Conservation (phyloP, 257 asterid species). For the Cinchona pubescens region DNA sequence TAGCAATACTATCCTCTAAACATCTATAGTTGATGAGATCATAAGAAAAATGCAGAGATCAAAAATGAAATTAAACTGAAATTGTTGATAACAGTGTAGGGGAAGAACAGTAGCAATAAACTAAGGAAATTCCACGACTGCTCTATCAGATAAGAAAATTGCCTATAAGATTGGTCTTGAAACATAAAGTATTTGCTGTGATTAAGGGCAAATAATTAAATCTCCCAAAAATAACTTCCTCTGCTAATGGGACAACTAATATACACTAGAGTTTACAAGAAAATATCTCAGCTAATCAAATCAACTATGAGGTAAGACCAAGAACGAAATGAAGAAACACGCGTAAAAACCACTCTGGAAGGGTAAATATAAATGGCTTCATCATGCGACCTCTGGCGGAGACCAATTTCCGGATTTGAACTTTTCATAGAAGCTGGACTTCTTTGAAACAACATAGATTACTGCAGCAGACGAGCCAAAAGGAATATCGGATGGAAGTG, state of each 20-base stretch:
- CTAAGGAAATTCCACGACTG: not conserved
- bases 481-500: not conserved
- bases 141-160: too few relatives aligned
- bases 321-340: not conserved
- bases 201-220: not conserved
- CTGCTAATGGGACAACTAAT: not conserved
- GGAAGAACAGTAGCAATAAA: too few relatives aligned
- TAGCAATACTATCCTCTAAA: too few relatives aligned
- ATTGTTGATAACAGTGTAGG: too few relatives aligned
- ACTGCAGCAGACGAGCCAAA: slow-evolving; percentile 44
- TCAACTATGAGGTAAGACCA: not conserved
- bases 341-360: not conserved
- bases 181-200: not conserved
- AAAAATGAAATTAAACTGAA: too few relatives aligned
- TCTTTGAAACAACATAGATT: slow-evolving; percentile 61
- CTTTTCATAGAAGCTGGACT: slow-evolving; percentile 61
- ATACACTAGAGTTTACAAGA: not conserved
- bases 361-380: not conserved
- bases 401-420: slow-evolving; percentile 84
- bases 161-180: not conserved
- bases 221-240: not conserved
- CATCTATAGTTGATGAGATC: too few relatives aligned
- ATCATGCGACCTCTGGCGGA: slow-evolving; percentile 43
- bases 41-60: too few relatives aligned
- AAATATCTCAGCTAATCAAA: not conserved